These are phyloP conservation scores for Xerocomus alliaceus DNA, from an alignment of 1,284 basidiomycete genomes.

Conservation along the genomic window DNA sequence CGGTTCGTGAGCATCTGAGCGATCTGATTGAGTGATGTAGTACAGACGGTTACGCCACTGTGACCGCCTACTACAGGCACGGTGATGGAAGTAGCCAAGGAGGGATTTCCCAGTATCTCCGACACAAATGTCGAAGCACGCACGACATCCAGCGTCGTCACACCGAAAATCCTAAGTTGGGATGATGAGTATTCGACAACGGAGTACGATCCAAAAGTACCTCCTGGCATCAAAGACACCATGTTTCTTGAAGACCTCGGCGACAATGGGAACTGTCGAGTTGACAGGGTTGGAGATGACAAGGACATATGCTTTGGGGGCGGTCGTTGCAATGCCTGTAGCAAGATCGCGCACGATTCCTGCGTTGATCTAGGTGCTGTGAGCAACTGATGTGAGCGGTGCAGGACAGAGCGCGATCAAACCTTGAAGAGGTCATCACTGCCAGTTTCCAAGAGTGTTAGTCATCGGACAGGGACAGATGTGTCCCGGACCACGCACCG, in stretches of 20 bases:
- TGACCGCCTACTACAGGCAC: conserved; percentile 97
- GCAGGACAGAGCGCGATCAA: conserved; percentile 20
- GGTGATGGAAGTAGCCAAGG: conserved; percentile 71
- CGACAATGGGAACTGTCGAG: conserved; percentile 97
- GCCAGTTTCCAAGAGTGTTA: conserved; percentile 27
- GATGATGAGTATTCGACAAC: conserved; percentile 1
- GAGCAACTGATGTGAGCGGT: not conserved
- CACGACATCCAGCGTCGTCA: conserved; percentile 97
- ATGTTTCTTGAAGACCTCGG: conserved; percentile 93
- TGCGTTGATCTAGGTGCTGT: conserved; percentile 84
- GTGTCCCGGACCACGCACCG: conserved; percentile 54
- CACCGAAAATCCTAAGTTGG: conserved; percentile 83
- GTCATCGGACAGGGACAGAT: conserved; percentile 20
- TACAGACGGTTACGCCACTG: conserved; percentile 85
- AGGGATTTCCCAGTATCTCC: conserved; percentile 73
- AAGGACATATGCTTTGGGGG: conserved; percentile 92
- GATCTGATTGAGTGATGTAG: not conserved
- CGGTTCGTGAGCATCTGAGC: conserved; percentile 6
- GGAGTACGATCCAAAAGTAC: conserved; percentile 47
- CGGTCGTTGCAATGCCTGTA: conserved; percentile 81
- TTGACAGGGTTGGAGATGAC: conserved; percentile 98
- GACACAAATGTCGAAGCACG: conserved; percentile 95
- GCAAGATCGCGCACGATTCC: conserved; percentile 96
- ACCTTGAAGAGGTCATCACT: conserved; percentile 96
- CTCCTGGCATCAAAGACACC: conserved; percentile 91